Conservation (phyloP, 2,329 filamentous ascomycete species). For the Fusarium equiseti region DNA sequence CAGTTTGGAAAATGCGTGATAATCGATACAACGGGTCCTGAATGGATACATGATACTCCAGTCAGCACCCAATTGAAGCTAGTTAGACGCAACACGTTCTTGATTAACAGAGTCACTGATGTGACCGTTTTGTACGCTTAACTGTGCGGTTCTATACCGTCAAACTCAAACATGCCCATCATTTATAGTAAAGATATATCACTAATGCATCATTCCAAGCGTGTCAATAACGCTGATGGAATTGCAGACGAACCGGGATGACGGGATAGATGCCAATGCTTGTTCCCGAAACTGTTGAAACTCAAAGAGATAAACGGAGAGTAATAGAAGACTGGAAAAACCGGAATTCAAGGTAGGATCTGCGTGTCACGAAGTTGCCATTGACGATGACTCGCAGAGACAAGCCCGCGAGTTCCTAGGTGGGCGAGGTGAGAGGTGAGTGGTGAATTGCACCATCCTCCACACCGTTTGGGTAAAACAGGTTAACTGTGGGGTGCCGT, state of each 20-base stretch:
- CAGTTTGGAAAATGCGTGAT: conserved; percentile 37
- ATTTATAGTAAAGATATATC: conserved; percentile 19
- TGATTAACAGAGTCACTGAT: conserved; percentile 24
- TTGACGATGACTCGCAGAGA: conserved; percentile 47
- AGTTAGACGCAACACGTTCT: conserved; percentile 17
- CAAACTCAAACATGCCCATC: conserved; percentile 8
- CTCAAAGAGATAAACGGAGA: conserved; percentile 5
- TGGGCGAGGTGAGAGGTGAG: conserved; percentile 36
- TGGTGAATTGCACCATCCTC: conserved; percentile 35
- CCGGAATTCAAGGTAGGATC: conserved; percentile 43
- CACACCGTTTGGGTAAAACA: conserved; percentile 38
- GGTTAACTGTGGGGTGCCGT: conserved; percentile 35
- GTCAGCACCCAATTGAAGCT: conserved; percentile 24
- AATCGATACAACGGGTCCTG: conserved; percentile 14
- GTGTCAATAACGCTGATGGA: conserved; percentile 2
- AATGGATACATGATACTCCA: conserved; percentile 15
- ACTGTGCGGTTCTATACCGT: conserved; percentile 20
- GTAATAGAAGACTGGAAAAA: conserved; percentile 16
- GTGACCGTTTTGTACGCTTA: conserved; percentile 16
- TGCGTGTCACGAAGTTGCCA: conserved; percentile 44
- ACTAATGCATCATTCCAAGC: conserved; percentile 27
- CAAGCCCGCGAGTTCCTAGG: conserved; percentile 19
- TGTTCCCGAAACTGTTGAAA: conserved; percentile 7
- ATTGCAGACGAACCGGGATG: conserved; percentile 1
- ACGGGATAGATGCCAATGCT: not conserved